phyloP scores from a whole-genome alignment of 768 basidiomycete species.

The Nidula microcarpa region DNA sequence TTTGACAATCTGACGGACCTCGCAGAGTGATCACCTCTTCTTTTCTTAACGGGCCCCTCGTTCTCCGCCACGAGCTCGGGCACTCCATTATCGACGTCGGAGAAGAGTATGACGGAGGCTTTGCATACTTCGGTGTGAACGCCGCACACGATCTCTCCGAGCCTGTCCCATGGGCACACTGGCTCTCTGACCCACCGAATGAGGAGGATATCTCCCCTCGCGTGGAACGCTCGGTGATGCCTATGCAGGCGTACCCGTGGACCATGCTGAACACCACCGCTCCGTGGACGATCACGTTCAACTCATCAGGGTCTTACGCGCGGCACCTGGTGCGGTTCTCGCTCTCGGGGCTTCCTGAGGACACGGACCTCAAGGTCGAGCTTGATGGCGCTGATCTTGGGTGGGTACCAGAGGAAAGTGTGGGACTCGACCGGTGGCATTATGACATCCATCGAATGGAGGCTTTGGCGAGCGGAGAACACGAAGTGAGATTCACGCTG shows the following conservation, averaged over 20 bases:
- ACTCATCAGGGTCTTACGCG: conserved; percentile 60
- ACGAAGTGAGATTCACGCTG: conserved; percentile 58
- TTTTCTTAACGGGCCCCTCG: conserved; percentile 66
- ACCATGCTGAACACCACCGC: conserved; percentile 57
- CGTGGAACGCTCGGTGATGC: conserved; percentile 70
- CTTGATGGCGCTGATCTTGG: conserved; percentile 58
- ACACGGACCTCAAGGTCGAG: conserved; percentile 49
- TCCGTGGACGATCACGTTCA: conserved; percentile 60
- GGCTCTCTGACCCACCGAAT: conserved; percentile 46
- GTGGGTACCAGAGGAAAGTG: conserved; percentile 53
- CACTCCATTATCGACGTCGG: conserved; percentile 79
- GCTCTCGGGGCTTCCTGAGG: conserved; percentile 62
- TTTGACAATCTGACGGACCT: neutral
- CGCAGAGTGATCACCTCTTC: conserved; percentile 74
- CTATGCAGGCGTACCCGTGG: conserved; percentile 76
- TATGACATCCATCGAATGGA: conserved; percentile 53
- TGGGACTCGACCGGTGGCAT: conserved; percentile 74
- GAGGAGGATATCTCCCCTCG: conserved; percentile 19
- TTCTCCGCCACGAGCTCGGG: conserved; percentile 76
- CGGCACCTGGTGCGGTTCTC: conserved; percentile 68
- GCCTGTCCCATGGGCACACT: conserved; percentile 65
- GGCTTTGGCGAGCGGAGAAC: conserved; percentile 44
- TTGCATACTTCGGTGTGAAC: conserved; percentile 69
- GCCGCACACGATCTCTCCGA: conserved; percentile 40
- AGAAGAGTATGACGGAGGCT: conserved; percentile 83